phyloP scores from a whole-genome alignment of 2,329 filamentous ascomycete species.

The Pleomassaria siparia region DNA sequence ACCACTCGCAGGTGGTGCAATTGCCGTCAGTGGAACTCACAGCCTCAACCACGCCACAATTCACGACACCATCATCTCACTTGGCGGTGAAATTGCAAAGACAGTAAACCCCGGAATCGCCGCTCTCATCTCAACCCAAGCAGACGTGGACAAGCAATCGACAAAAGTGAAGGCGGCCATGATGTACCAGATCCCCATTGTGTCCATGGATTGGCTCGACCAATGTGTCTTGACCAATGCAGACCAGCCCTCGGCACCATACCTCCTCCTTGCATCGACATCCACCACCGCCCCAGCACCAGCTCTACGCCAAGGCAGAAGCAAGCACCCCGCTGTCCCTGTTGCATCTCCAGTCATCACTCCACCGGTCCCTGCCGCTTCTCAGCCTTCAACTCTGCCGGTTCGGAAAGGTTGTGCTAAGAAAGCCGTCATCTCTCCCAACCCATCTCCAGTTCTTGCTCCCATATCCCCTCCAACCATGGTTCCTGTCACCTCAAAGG shows the following conservation, averaged over 20 bases:
- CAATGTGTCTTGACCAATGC: conserved; percentile 53
- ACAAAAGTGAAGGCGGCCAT: conserved; percentile 56
- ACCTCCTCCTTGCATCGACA: conserved; percentile 13
- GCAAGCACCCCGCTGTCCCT: background rate
- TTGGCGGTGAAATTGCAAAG: conserved; percentile 55
- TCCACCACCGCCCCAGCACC: background rate
- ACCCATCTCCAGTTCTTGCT: background rate
- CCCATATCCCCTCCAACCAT: background rate
- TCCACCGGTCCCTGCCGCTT: conserved; percentile 6
- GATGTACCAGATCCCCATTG: conserved; percentile 54
- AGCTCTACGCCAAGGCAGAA: background rate
- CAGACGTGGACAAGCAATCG: conserved; percentile 54
- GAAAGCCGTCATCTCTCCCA: background rate
- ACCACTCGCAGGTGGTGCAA: conserved; percentile 52
- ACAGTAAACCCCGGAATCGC: conserved; percentile 55
- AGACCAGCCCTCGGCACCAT: conserved; percentile 44
- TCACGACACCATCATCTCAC: conserved; percentile 48
- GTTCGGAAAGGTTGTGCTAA: background rate
- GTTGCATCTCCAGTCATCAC: conserved; percentile 15
- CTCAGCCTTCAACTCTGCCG: background rate
- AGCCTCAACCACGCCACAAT: conserved; percentile 55
- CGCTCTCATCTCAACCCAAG: conserved; percentile 59
- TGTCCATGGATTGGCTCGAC: conserved; percentile 63
- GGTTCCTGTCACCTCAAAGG: conserved; percentile 1
- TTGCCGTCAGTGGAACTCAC: conserved; percentile 65